Evolutionary conservation across 768 basidiomycete genomes (phyloP).

Genomic region (Dentipellis sp.): DNA sequence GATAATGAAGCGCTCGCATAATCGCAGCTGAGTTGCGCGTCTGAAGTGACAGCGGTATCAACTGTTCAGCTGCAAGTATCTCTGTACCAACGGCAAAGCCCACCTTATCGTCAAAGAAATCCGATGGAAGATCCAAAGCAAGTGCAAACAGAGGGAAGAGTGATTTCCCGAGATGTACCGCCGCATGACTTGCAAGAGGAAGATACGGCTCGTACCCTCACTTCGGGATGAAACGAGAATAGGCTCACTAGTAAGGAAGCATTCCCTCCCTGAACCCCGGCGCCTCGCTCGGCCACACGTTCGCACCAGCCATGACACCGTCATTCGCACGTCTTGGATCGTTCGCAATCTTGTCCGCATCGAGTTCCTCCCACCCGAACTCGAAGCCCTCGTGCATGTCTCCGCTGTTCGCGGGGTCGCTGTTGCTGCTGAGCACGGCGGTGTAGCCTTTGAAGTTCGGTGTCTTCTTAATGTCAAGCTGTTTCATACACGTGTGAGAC

Average conservation of each 20-base stretch:
- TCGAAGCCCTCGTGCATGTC: constrained; percentile 92
- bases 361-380: constrained; percentile 60
- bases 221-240: not conserved
- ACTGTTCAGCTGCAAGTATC: too few relatives aligned
- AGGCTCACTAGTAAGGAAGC: constrained; percentile 58
- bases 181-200: constrained; percentile 33
- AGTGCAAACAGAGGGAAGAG: constrained; percentile 67
- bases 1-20: constrained; percentile 68
- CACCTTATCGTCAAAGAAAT: constrained; percentile 66
- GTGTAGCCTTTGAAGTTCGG: constrained; percentile 74
- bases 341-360: constrained; percentile 14
- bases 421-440: constrained; percentile 62
- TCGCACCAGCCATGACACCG: constrained; percentile 60
- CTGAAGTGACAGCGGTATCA: constrained; percentile 23
- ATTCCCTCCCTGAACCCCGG: constrained; percentile 51
- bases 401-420: constrained; percentile 66
- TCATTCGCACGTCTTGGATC: constrained; percentile 26
- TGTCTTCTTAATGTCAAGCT: constrained; percentile 63
- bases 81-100: not conserved
- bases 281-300: constrained; percentile 67
- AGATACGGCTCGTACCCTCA: not conserved
- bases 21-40: constrained; percentile 53
- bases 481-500: not conserved
- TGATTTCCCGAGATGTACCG: constrained; percentile 40
- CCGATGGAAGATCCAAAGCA: constrained; percentile 48